A percentile compares a stretch with the other conserved stretches of the same genome.
Evolutionary conservation across 23 red algal species (phyloP).

Genomic region (Chondrus crispus): DNA sequence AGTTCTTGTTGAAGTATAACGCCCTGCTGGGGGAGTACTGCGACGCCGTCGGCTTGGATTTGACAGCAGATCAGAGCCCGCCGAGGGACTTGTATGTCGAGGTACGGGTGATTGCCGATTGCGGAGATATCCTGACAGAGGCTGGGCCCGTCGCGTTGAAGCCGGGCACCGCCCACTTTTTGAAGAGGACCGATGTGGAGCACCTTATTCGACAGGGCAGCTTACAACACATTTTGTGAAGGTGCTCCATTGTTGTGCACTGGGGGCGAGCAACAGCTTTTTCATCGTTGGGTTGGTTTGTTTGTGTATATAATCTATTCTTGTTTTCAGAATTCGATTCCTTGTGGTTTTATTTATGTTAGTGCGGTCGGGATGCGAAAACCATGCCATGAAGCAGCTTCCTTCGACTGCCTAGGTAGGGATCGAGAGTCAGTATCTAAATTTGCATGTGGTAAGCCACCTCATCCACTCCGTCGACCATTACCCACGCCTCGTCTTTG

Average conservation of each 20-base stretch:
- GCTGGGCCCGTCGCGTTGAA: slow-evolving; percentile 64
- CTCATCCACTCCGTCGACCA: too few species aligned
- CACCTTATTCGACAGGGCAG: slow-evolving; percentile 88
- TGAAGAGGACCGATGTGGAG: slow-evolving; percentile 77
- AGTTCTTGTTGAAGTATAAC: slow-evolving; percentile 61
- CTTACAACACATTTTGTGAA: slow-evolving; percentile 70
- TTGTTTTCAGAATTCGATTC: too few species aligned
- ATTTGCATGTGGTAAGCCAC: too few species aligned
- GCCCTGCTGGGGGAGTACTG: slow-evolving; percentile 69
- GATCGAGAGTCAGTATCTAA: too few species aligned
- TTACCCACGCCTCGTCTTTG: not conserved
- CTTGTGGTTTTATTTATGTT: too few species aligned
- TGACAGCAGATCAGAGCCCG: slow-evolving; percentile 72
- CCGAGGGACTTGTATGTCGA: slow-evolving; percentile 80
- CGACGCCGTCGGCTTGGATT: slow-evolving; percentile 65
- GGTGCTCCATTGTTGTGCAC: too few species aligned
- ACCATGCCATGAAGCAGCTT: too few species aligned
- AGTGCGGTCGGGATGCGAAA: too few species aligned
- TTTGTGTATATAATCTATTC: too few species aligned
- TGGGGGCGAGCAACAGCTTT: too few species aligned
- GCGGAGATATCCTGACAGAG: slow-evolving; percentile 83
- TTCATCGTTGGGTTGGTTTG: too few species aligned
- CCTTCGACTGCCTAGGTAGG: too few species aligned
- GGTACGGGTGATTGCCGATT: slow-evolving; percentile 75
- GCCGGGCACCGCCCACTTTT: slow-evolving; percentile 76